phyloP scores from a whole-genome alignment of 192 early-diverging fungal genomes.

The Piromyces sp. region DNA sequence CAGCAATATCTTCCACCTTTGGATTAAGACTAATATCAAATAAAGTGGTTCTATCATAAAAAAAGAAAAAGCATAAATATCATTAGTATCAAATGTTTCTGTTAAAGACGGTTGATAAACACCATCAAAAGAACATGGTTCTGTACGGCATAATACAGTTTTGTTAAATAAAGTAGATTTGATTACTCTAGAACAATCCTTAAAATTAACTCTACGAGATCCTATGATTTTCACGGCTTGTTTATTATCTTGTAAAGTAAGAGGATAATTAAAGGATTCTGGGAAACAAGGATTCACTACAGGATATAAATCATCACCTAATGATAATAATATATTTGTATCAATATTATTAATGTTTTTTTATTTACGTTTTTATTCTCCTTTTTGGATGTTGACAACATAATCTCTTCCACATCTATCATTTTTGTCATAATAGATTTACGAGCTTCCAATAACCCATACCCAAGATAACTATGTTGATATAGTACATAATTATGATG shows the following conservation, averaged over 20 bases:
- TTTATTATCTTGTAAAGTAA: no score
- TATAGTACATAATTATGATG: conserved; percentile 61
- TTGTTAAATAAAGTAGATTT: conserved; percentile 57
- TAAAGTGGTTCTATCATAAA: conserved; percentile 73
- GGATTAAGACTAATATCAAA: conserved; percentile 24
- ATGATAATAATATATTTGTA: no score
- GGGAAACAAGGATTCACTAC: conserved; percentile 51
- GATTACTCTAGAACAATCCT: conserved; percentile 37
- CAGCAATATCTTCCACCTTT: conserved; percentile 16
- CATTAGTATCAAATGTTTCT: conserved; percentile 42
- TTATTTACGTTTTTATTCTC: no score
- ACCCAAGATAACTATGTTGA: conserved; percentile 89
- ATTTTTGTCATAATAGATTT: conserved; percentile 4
- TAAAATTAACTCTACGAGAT: conserved; percentile 10
- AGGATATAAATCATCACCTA: no score
- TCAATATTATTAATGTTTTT: no score
- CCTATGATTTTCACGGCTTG: no score
- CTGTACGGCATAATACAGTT: conserved; percentile 27
- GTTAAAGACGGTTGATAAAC: conserved; percentile 71
- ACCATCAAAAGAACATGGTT: conserved; percentile 79
- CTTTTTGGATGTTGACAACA: no score
- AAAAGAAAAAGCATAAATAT: conserved; percentile 90
- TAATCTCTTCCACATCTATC: no score
- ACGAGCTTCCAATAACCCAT: conserved; percentile 75
- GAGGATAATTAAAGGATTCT: conserved; percentile 14